phyloP scores from a whole-genome alignment of 257 asterid species.

The Schizonepeta tenuifolia region DNA sequence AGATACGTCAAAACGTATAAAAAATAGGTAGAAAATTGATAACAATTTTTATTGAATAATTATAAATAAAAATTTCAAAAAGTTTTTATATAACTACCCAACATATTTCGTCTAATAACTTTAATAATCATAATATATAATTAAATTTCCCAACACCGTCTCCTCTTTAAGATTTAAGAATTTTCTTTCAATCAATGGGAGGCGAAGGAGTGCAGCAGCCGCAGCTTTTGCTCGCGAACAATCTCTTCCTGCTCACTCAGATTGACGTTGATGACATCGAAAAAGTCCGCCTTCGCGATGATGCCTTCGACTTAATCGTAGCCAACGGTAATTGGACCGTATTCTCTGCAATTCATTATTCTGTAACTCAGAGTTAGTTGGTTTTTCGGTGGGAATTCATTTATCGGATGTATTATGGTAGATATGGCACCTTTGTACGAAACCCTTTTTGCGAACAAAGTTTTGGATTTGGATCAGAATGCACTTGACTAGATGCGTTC shows the following conservation, averaged over 20 bases:
- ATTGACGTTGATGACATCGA: slow-evolving; percentile 88
- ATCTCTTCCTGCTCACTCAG: slow-evolving; percentile 69
- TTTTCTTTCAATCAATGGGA: slow-evolving; percentile 78
- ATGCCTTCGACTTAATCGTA: slow-evolving; percentile 66
- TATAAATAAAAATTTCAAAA: too few species aligned
- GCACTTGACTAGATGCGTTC: slow-evolving; percentile 70
- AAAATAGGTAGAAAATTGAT: too few species aligned
- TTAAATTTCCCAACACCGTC: too few species aligned
- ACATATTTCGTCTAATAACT: too few species aligned
- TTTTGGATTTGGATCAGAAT: slow-evolving; percentile 68
- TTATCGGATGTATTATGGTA: slow-evolving; percentile 24
- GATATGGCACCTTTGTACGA: slow-evolving; percentile 88
- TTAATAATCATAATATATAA: too few species aligned
- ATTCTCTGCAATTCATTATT: neutral
- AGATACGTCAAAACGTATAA: too few species aligned
- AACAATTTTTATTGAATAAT: too few species aligned
- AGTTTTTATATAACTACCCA: too few species aligned
- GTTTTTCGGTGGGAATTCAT: neutral
- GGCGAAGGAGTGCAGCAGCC: slow-evolving; percentile 76
- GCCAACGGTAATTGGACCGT: slow-evolving; percentile 58
- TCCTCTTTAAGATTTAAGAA: too few species aligned
- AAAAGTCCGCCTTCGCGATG: slow-evolving; percentile 89
- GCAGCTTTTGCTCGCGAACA: slow-evolving; percentile 82
- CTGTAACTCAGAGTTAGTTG: neutral
- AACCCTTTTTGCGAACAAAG: slow-evolving; percentile 66